Percentiles rank a stretch among this genome's conserved stretches.
These are phyloP conservation scores for Bidens hawaiensis DNA, from an alignment of 140 eudicot species.

Conservation along the genomic window DNA sequence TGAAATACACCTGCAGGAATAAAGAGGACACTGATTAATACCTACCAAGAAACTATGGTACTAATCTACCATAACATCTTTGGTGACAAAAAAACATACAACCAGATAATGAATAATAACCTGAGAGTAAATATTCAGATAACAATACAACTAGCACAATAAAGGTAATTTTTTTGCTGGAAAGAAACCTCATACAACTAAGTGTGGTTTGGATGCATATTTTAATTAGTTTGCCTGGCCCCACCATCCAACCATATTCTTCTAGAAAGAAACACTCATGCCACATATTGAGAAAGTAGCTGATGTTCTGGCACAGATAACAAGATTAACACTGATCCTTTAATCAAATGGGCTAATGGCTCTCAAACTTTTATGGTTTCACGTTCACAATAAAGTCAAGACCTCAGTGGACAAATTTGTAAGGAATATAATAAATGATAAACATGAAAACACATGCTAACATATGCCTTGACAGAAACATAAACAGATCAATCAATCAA, in stretches of 20 bases:
- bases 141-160: neutral
- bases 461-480: no score
- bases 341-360: neutral
- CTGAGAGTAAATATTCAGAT: neutral
- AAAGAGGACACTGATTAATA: conserved; percentile 14
- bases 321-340: neutral
- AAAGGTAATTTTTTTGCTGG: neutral
- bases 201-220: neutral
- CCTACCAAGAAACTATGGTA: conserved; percentile 6
- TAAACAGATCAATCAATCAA: no score
- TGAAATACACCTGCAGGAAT: conserved; percentile 69
- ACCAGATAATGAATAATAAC: neutral
- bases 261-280: neutral
- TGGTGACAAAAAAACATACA: neutral
- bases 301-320: neutral
- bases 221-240: neutral
- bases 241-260: neutral
- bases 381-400: no score
- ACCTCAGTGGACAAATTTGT: neutral
- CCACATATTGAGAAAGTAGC: neutral
- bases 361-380: neutral
- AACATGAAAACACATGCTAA: neutral
- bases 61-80: conserved; percentile 1
- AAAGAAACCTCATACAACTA: neutral
- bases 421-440: neutral